Base-by-base conservation (phyloP, 2,329 filamentous ascomycete species). In the Neodidymelliopsis sp. region DNA sequence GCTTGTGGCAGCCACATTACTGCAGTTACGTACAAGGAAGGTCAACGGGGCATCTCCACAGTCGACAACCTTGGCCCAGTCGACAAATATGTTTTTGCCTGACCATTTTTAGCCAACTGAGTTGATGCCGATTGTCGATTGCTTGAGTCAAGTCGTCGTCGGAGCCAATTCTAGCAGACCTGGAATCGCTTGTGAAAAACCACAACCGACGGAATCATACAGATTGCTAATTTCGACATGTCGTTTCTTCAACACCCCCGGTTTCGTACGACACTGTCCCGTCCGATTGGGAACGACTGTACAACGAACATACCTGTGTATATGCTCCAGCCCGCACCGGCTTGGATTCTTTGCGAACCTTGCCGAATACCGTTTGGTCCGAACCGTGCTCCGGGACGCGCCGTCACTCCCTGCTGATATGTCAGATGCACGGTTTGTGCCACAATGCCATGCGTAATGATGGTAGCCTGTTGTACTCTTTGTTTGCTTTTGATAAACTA, bases 21-120 rank as follows among this genome's bases (percentile, higher is more conserved):
- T 16, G 15, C 8, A 8, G 6, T 9, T 4, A 13, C 54, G 57
- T 49, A 74, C 78, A 48, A 83, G 57, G 48, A 76, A 76, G 0
- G 78, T 80, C 51, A 80, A 59, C 2, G 80, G 80, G 4, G 75
- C 80, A 64, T 83, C 79, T 24, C 81, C 81, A 50, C 81, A 83
- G 53, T 84, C 81, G 3, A 83, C 75, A 4, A 82, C 74, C 49
- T 76, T 79, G 0, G 79, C 77, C 74, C 80, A 81, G 45, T 76
- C 70, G 16, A 69, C 53, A 43, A 79, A 76, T 4, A 71, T 60
- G 49, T 80, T 80, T 8, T 71, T 54, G n/a, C 68, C 69, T 73
- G 34, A 3, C n/a, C 3, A 11, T 6, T 15, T 10, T 46, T 12
- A 51, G 29, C 7, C n/a, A 16, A n/a, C n/a, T n/a, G n/a, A n/a